Evolutionary conservation across 148 eudicot species (phyloP), one percentile per base, ranked within the genome.

Genomic region (Amaranthus cruentus): DNA sequence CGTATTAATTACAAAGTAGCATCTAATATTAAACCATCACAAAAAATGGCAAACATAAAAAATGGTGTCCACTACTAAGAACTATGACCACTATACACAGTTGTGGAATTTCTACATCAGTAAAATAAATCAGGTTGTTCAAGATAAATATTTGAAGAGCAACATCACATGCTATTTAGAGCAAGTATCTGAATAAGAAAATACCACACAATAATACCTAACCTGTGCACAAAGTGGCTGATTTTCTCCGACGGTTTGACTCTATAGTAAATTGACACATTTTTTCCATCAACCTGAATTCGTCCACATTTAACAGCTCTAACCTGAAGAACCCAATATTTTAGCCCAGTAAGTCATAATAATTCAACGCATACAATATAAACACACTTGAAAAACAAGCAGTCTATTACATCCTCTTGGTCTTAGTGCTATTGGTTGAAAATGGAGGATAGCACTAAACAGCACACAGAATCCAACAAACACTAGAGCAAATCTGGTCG

Each of bases 161-260:
- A 57, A 56, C 12, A 69, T n/a, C 4, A 18, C 58, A 53, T 69
- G n/a, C 0, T 6, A 28, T 51, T n/a, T 6, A 4, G 48, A 7
- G 69, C 47, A 73, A 28, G 47, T 52, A 42, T 62, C 53, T 52
- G 46, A 62, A 13, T 4, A 66, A 62, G 8, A 44, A 74, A 58
- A 66, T 47, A 76, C 4, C 66, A 58, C 21, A 47, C 7, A 55
- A 61, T 18, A n/a, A 42, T 51, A 42, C 43, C 42, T 9, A 42
- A 91, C 98, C 98, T 91, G 89, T 95, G 98, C 42, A 94, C 75
- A 69, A 91, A 91, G 84, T 95, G 98, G 90, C 96, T 95, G 44
- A 95, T 90, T 79, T 91, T 91, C 74, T 95, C 91, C 1, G 97
- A 87, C 4, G 97, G 15, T 83, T 84, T 86, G 42, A 95, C 89